Evolutionary conservation across 1,284 basidiomycete species (phyloP).

Genomic region (Sphagnurus paluster): DNA sequence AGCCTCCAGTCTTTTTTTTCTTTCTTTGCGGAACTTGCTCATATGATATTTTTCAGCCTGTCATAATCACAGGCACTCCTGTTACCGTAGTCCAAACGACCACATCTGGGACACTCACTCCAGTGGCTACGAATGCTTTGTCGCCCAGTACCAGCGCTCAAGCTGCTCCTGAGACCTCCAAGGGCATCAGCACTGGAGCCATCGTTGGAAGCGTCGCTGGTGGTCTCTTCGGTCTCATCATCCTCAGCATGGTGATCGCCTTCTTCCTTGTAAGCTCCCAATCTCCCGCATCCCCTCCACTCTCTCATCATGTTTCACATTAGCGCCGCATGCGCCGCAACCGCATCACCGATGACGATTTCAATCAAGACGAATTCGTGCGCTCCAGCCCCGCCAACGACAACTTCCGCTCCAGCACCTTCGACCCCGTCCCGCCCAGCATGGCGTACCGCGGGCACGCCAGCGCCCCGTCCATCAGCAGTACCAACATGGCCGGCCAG

Average conservation of each 20-base stretch:
- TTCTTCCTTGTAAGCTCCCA: conserved; percentile 34
- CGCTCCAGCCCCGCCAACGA: conserved; percentile 23
- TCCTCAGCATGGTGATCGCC: conserved; percentile 32
- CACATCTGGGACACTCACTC: background rate
- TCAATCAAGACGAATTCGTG: conserved; percentile 35
- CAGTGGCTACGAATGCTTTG: conserved; percentile 9
- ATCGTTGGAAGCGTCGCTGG: conserved; percentile 39
- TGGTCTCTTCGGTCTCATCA: conserved; percentile 32
- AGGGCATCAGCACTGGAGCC: conserved; percentile 34
- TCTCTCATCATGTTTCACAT: conserved; percentile 5
- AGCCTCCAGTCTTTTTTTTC: background rate
- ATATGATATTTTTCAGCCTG: conserved; percentile 2
- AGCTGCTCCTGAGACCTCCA: conserved; percentile 19
- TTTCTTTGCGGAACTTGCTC: background rate
- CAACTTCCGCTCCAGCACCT: conserved; percentile 23
- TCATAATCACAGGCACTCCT: conserved; percentile 12
- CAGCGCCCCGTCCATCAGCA: conserved; percentile 35
- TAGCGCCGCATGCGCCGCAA: conserved; percentile 36
- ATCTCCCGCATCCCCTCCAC: background rate
- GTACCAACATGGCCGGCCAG: conserved; percentile 36
- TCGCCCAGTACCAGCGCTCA: conserved; percentile 18
- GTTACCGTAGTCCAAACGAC: conserved; percentile 14
- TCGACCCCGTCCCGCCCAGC: conserved; percentile 29
- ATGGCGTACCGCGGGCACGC: conserved; percentile 34
- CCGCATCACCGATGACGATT: conserved; percentile 28